These are phyloP conservation scores for Trichophyton schoenleinii DNA, from an alignment of 2,329 filamentous ascomycete genomes.

Conservation along the genomic window DNA sequence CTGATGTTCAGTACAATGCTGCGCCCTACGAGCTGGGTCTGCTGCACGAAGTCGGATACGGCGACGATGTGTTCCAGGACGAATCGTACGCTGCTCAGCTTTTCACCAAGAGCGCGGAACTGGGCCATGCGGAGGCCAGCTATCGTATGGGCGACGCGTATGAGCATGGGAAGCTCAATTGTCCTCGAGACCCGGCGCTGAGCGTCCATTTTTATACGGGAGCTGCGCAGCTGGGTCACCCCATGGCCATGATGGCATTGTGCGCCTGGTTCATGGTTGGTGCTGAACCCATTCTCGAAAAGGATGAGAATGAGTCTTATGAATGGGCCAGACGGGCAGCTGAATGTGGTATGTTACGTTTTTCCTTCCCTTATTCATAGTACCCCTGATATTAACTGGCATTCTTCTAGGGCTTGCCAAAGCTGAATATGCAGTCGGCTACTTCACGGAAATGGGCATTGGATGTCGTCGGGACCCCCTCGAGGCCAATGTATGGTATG, in stretches of 20 bases:
- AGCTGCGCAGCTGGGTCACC: conserved; percentile 71
- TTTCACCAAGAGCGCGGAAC: conserved; percentile 84
- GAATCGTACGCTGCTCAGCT: conserved; percentile 82
- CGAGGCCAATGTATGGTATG: conserved; percentile 97
- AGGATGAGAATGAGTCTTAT: conserved; percentile 91
- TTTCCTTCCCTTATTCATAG: not conserved
- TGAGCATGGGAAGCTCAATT: conserved; percentile 77
- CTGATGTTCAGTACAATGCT: conserved; percentile 81
- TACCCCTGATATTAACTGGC: conserved; percentile 3
- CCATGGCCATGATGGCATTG: conserved; percentile 90
- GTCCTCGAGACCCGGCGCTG: conserved; percentile 78
- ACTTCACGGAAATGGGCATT: conserved; percentile 98
- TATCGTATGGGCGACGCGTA: conserved; percentile 92
- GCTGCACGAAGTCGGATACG: conserved; percentile 84
- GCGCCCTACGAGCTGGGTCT: conserved; percentile 83
- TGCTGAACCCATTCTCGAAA: conserved; percentile 79
- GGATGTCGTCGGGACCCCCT: conserved; percentile 88
- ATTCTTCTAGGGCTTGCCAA: conserved; percentile 35
- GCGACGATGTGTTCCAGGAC: conserved; percentile 87
- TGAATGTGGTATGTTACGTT: conserved; percentile 54
- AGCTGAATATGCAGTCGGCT: conserved; percentile 90
- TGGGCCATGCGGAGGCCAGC: conserved; percentile 77
- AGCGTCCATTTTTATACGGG: conserved; percentile 97
- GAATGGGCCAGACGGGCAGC: conserved; percentile 88
- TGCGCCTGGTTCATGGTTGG: conserved; percentile 99